phyloP scores from a whole-genome alignment of 768 basidiomycete genomes.

The Hericium coralloides region DNA sequence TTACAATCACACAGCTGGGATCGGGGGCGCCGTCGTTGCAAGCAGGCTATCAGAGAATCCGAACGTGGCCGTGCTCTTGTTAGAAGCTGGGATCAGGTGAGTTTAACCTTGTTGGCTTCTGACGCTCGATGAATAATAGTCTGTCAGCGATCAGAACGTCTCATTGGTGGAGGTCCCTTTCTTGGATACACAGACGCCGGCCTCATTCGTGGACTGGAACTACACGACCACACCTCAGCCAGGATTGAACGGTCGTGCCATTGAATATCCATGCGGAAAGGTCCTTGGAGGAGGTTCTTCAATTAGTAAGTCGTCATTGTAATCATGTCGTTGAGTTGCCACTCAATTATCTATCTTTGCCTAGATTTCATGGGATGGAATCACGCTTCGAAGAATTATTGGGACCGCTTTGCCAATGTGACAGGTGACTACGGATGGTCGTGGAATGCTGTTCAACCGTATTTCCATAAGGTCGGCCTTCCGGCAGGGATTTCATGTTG shows the following conservation, averaged over 20 bases:
- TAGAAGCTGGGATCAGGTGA: constrained; percentile 13
- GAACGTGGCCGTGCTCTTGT: constrained; percentile 6
- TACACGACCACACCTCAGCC: constrained; percentile 14
- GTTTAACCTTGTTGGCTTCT: constrained; percentile 1
- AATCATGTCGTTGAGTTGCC: not conserved
- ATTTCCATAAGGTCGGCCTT: constrained; percentile 2
- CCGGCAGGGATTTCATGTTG: not conserved
- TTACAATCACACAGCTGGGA: constrained; percentile 2
- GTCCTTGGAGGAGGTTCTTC: constrained; percentile 11
- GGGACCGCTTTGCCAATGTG: constrained; percentile 16
- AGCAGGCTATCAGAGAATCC: constrained; percentile 11
- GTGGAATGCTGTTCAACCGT: not conserved
- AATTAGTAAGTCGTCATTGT: constrained; percentile 8
- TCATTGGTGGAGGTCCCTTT: not conserved
- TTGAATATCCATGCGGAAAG: constrained; percentile 14
- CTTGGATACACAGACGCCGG: not conserved
- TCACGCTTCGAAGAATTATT: constrained; percentile 19
- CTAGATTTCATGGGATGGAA: constrained; percentile 21
- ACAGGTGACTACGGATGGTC: constrained; percentile 21
- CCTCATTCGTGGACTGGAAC: constrained; percentile 13
- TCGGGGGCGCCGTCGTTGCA: constrained; percentile 12
- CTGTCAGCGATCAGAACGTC: not conserved
- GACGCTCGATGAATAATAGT: not conserved
- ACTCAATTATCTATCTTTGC: not conserved
- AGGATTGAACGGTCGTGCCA: constrained; percentile 2